Evolutionary conservation across 768 basidiomycete species (phyloP).

Genomic region (Xerocomus potaroensis): DNA sequence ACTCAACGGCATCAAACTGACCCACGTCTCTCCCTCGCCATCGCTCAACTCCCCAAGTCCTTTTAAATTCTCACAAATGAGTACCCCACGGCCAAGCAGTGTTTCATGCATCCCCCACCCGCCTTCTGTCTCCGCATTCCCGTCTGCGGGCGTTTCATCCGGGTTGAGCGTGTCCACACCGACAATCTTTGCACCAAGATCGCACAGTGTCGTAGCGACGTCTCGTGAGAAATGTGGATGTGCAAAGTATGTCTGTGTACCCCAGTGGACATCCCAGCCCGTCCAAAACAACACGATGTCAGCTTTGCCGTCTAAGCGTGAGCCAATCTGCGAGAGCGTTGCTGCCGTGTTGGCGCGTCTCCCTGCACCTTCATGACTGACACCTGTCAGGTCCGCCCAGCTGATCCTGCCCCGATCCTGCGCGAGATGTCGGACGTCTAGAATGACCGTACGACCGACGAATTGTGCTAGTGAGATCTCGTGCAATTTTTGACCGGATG

Average conservation of each 20-base stretch:
- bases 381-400: slow-evolving; percentile 39
- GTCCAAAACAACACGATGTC: slow-evolving; percentile 57
- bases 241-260: slow-evolving; percentile 45
- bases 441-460: slow-evolving; percentile 49
- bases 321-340: slow-evolving; percentile 16
- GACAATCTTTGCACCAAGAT: slow-evolving; percentile 50
- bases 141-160: slow-evolving; percentile 47
- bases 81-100: slow-evolving; percentile 54
- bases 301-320: slow-evolving; percentile 24
- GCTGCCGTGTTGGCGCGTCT: neutral
- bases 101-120: slow-evolving; percentile 53
- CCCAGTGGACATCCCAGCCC: slow-evolving; percentile 62
- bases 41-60: slow-evolving; percentile 42
- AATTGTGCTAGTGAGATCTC: slow-evolving; percentile 52
- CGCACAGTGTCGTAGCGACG: slow-evolving; percentile 47
- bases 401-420: slow-evolving; percentile 43
- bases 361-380: neutral
- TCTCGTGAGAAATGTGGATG: slow-evolving; percentile 61
- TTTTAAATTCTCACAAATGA: slow-evolving; percentile 70
- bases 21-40: slow-evolving; percentile 32
- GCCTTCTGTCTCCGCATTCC: slow-evolving; percentile 7
- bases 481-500: slow-evolving; percentile 52
- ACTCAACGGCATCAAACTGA: slow-evolving; percentile 57
- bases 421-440: slow-evolving; percentile 48
- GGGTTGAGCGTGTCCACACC: slow-evolving; percentile 65